A percentile compares a stretch with the other conserved stretches of the same genome.
Evolutionary conservation across 805 yeast genomes (phyloP).

Genomic region (Sugiyamaella boreocaroliniensis): DNA sequence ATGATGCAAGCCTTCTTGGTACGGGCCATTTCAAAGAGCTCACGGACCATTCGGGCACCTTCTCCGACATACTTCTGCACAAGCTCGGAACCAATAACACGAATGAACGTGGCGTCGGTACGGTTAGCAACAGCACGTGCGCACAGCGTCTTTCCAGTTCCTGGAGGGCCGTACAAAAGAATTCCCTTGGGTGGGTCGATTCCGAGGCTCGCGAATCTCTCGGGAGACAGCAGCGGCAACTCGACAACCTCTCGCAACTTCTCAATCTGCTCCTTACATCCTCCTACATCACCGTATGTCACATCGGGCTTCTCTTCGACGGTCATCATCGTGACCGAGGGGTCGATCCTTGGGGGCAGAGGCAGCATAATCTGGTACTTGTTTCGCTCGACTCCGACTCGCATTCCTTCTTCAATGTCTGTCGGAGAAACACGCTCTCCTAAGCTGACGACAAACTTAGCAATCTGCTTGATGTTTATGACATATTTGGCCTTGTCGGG

Average conservation of each 20-base stretch:
- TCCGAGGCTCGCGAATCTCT: slow-evolving; percentile 92
- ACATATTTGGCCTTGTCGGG: slow-evolving; percentile 90
- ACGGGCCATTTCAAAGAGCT: slow-evolving; percentile 97
- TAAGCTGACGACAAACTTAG: slow-evolving; percentile 92
- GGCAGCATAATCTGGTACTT: slow-evolving; percentile 97
- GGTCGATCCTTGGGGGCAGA: slow-evolving; percentile 95
- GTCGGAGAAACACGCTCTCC: slow-evolving; percentile 98
- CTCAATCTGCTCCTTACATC: slow-evolving; percentile 97
- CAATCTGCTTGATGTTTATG: slow-evolving; percentile 94
- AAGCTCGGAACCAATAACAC: slow-evolving; percentile 96
- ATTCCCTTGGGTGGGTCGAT: slow-evolving; percentile 99
- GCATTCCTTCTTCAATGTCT: slow-evolving; percentile 98
- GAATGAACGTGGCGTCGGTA: slow-evolving; percentile 96
- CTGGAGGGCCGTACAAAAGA: slow-evolving; percentile 94
- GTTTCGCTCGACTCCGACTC: slow-evolving; percentile 97
- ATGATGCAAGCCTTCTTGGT: slow-evolving; percentile 97
- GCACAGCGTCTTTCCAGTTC: slow-evolving; percentile 96
- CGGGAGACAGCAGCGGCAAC: slow-evolving; percentile 88
- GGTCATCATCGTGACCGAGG: slow-evolving; percentile 98
- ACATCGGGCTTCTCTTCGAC: slow-evolving; percentile 99
- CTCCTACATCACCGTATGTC: slow-evolving; percentile 97
- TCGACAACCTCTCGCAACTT: slow-evolving; percentile 94
- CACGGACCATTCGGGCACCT: slow-evolving; percentile 99
- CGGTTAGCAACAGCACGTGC: slow-evolving; percentile 99
- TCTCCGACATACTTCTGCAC: slow-evolving; percentile 99